phyloP scores from a whole-genome alignment of 2,329 filamentous ascomycete species.

The Nemania bipapillata region DNA sequence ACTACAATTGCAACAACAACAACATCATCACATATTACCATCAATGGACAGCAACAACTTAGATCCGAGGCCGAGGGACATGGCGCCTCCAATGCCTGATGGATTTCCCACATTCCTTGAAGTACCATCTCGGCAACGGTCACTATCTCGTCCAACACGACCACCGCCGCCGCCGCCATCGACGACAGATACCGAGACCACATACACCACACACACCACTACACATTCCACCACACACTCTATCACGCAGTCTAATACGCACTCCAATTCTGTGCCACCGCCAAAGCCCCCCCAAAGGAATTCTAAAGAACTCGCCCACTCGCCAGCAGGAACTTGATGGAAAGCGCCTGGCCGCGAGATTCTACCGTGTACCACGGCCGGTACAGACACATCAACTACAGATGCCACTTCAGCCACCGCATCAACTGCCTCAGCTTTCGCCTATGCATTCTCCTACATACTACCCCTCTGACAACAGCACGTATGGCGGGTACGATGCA shows the following conservation, averaged over 20 bases:
- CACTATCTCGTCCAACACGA: slow-evolving; percentile 39
- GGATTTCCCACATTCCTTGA: slow-evolving; percentile 45
- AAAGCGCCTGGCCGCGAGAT: slow-evolving; percentile 49
- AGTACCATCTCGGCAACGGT: slow-evolving; percentile 35
- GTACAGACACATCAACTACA: slow-evolving; percentile 28
- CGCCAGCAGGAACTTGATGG: slow-evolving; percentile 33
- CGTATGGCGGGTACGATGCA: slow-evolving; percentile 46
- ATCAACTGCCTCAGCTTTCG: slow-evolving; percentile 20
- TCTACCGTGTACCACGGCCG: slow-evolving; percentile 46
- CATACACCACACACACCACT: slow-evolving; percentile 34
- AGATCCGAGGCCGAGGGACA: slow-evolving; percentile 44
- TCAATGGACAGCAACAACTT: slow-evolving; percentile 38
- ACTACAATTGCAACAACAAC: too few species aligned
- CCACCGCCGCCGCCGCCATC: background rate
- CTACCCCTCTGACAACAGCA: slow-evolving; percentile 47
- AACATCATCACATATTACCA: slow-evolving; percentile 4
- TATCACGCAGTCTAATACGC: background rate
- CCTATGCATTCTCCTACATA: slow-evolving; percentile 46
- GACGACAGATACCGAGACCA: slow-evolving; percentile 43
- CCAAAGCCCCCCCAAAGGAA: slow-evolving; percentile 44
- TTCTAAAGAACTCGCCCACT: slow-evolving; percentile 46
- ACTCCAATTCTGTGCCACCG: slow-evolving; percentile 20
- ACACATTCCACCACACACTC: background rate
- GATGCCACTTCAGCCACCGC: background rate
- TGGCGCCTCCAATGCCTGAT: slow-evolving; percentile 44